Conservation (phyloP, 192 early-diverging fungal genomes). For the Glomus cerebriforme region DNA sequence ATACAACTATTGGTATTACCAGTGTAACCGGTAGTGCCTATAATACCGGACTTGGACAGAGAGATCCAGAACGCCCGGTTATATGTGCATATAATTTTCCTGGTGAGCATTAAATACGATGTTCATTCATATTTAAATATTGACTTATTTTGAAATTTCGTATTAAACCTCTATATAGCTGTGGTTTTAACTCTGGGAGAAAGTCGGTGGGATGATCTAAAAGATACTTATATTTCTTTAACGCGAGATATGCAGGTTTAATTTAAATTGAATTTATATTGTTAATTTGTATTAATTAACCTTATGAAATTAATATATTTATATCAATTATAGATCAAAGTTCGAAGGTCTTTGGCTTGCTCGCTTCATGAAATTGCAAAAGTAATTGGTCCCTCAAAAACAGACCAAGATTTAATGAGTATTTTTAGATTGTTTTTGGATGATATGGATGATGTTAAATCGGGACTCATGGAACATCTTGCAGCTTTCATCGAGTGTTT, state of each 20-base stretch:
- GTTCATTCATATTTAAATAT: background rate
- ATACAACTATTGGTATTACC: background rate
- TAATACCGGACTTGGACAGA: slow-evolving; percentile 35
- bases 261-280: background rate
- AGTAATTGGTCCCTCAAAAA: slow-evolving; percentile 55
- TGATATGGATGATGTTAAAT: slow-evolving; percentile 67
- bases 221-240: slow-evolving; percentile 46
- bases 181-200: slow-evolving; percentile 58
- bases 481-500: slow-evolving; percentile 67
- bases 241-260: slow-evolving; percentile 41
- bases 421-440: slow-evolving; percentile 56
- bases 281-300: background rate
- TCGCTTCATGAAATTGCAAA: slow-evolving; percentile 61
- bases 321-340: slow-evolving; percentile 49
- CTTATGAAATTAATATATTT: slow-evolving; percentile 38
- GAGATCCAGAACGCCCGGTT: slow-evolving; percentile 54
- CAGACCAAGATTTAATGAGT: slow-evolving; percentile 53
- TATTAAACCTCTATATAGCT: slow-evolving; percentile 37
- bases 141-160: background rate
- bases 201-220: slow-evolving; percentile 60
- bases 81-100: slow-evolving; percentile 65
- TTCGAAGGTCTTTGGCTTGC: slow-evolving; percentile 59
- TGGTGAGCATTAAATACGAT: slow-evolving; percentile 27
- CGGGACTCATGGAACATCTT: slow-evolving; percentile 67
- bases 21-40: background rate